Evolutionary conservation across 2,329 filamentous ascomycete genomes (phyloP).

Genomic region (Aschersonia sp.): DNA sequence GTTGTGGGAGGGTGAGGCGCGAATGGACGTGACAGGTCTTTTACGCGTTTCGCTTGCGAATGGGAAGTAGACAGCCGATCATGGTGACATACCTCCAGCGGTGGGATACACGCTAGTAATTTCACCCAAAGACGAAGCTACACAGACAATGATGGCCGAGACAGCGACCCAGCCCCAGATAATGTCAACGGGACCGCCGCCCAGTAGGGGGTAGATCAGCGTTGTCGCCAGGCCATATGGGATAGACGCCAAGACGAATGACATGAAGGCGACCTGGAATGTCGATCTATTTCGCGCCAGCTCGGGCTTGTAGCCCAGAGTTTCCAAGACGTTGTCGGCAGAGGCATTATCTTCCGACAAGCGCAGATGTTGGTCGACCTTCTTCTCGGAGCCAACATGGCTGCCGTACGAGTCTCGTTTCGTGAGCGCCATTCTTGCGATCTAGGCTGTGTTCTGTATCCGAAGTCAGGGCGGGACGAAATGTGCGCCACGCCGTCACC

Average conservation of each 20-base stretch:
- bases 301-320: slow-evolving; percentile 53
- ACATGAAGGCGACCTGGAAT: slow-evolving; percentile 59
- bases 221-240: slow-evolving; percentile 62
- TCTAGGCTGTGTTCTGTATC: background rate
- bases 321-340: slow-evolving; percentile 48
- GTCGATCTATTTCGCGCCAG: slow-evolving; percentile 50
- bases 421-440: slow-evolving; percentile 6
- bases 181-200: slow-evolving; percentile 53
- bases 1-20: too few species aligned
- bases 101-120: slow-evolving; percentile 65
- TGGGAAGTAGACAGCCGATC: too few species aligned
- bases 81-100: slow-evolving; percentile 39
- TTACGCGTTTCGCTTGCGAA: too few species aligned
- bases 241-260: slow-evolving; percentile 60
- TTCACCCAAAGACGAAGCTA: slow-evolving; percentile 56
- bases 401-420: slow-evolving; percentile 10
- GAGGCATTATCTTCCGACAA: slow-evolving; percentile 19
- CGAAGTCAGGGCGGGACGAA: background rate
- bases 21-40: too few species aligned
- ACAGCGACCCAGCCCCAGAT: slow-evolving; percentile 61
- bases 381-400: slow-evolving; percentile 10
- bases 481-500: background rate
- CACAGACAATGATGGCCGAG: slow-evolving; percentile 55
- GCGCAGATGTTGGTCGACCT: slow-evolving; percentile 12
- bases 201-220: slow-evolving; percentile 49